Percentiles rank a stretch among this genome's conserved stretches.
Conservation (phyloP, 2,329 filamentous ascomycete species). For the Claviceps humidiphila region DNA sequence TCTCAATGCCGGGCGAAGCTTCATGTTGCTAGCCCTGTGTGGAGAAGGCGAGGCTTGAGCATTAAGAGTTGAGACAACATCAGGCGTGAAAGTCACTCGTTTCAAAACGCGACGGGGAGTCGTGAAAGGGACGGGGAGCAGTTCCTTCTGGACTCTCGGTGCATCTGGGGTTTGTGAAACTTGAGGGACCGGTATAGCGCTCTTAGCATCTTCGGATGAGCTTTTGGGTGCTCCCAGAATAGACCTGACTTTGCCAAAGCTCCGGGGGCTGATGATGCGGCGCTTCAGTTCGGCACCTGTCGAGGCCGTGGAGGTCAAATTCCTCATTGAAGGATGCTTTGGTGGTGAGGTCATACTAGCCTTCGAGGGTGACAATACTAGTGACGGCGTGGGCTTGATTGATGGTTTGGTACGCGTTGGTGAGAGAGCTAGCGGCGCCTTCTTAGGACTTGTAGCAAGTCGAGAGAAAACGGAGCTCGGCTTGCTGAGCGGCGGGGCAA, state of each 20-base stretch:
- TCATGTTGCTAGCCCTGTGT: slow-evolving; percentile 34
- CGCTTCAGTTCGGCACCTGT: slow-evolving; percentile 21
- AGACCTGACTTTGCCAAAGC: slow-evolving; percentile 44
- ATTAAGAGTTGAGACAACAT: slow-evolving; percentile 39
- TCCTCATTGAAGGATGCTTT: slow-evolving; percentile 28
- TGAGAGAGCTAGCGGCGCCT: slow-evolving; percentile 37
- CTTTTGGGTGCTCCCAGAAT: slow-evolving; percentile 34
- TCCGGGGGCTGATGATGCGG: slow-evolving; percentile 33
- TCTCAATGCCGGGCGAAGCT: slow-evolving; percentile 22
- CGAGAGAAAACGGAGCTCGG: slow-evolving; percentile 38
- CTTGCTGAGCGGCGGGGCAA: slow-evolving; percentile 22
- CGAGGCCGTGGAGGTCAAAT: slow-evolving; percentile 17
- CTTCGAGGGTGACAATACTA: slow-evolving; percentile 35
- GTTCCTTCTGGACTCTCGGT: slow-evolving; percentile 33
- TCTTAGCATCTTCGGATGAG: slow-evolving; percentile 25
- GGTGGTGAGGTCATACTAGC: slow-evolving; percentile 26
- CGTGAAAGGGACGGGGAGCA: slow-evolving; percentile 40
- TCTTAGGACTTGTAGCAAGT: slow-evolving; percentile 61
- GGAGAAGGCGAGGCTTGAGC: slow-evolving; percentile 43
- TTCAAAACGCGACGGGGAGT: slow-evolving; percentile 61
- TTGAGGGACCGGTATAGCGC: slow-evolving; percentile 34
- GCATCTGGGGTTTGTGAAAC: slow-evolving; percentile 34
- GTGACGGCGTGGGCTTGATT: slow-evolving; percentile 16
- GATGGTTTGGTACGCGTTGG: slow-evolving; percentile 36
- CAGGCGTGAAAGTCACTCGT: slow-evolving; percentile 68